A percentile compares a stretch with the other conserved stretches of the same genome.
Conservation (phyloP, 176 grass and related monocot genomes). For the Carex kokanica region DNA sequence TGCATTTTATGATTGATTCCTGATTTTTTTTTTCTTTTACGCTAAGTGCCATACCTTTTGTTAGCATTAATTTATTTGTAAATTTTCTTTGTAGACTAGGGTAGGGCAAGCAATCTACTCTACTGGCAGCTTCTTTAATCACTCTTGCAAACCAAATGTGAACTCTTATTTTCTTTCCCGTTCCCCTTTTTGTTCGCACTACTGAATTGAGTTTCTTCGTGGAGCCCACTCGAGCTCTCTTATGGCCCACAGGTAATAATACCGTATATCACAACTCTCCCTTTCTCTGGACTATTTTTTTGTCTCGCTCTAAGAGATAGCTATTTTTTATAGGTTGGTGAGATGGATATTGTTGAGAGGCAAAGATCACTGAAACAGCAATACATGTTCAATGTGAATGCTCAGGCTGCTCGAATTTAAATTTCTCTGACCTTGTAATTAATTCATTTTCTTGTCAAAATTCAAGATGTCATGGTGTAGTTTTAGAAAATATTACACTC, state of each 20-base stretch:
- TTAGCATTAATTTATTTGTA: slow-evolving; percentile 18
- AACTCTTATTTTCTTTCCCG: slow-evolving; percentile 86
- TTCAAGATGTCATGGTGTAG: slow-evolving; percentile 56
- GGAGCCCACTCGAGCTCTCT: slow-evolving; percentile 72
- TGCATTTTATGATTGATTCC: slow-evolving; percentile 15
- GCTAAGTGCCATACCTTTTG: background rate
- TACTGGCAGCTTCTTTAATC: slow-evolving; percentile 85
- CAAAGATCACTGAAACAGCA: slow-evolving; percentile 68
- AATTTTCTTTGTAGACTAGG: slow-evolving; percentile 47
- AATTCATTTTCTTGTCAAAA: slow-evolving; percentile 64
- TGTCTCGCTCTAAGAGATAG: background rate
- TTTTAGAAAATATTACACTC: slow-evolving; percentile 44
- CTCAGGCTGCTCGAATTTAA: slow-evolving; percentile 72
- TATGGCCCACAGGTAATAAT: slow-evolving; percentile 82
- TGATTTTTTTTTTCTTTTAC: background rate
- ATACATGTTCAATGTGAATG: slow-evolving; percentile 76
- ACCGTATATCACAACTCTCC: background rate
- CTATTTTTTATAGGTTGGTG: slow-evolving; percentile 54
- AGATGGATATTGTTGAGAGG: slow-evolving; percentile 65
- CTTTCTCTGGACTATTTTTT: background rate
- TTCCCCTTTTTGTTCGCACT: slow-evolving; percentile 60
- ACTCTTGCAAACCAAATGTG: slow-evolving; percentile 71
- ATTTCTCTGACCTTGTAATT: slow-evolving; percentile 75
- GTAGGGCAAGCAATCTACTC: slow-evolving; percentile 89
- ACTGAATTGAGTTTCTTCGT: slow-evolving; percentile 66